These are phyloP conservation scores for Pseudogymnoascus sp. DNA, from an alignment of 2,329 filamentous ascomycete genomes.

Conservation along the genomic window DNA sequence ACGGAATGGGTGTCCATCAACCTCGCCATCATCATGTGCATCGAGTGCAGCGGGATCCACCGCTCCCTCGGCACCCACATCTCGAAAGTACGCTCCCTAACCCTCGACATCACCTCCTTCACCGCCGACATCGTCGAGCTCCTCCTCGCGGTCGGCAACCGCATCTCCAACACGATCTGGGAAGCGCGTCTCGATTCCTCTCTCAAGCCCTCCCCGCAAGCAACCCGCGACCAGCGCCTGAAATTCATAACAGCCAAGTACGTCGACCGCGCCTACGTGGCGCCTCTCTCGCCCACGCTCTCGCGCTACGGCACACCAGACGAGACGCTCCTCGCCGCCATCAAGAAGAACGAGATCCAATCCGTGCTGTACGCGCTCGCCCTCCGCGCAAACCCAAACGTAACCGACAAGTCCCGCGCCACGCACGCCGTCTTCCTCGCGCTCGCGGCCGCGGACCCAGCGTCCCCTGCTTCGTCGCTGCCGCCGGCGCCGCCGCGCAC, in stretches of 20 bases:
- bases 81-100: constrained; percentile 91
- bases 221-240: constrained; percentile 82
- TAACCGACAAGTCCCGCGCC: constrained; percentile 73
- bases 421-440: constrained; percentile 89
- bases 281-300: constrained; percentile 65
- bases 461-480: constrained; percentile 49
- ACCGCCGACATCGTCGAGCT: constrained; percentile 95
- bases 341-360: constrained; percentile 94
- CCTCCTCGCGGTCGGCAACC: constrained; percentile 82
- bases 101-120: constrained; percentile 91
- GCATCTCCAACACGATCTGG: constrained; percentile 94
- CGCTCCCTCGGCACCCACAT: constrained; percentile 94
- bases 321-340: constrained; percentile 80
- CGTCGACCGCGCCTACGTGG: constrained; percentile 72
- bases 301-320: constrained; percentile 73
- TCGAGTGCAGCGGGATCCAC: constrained; percentile 96
- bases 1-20: constrained; percentile 99
- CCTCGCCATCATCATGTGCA: constrained; percentile 89
- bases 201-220: constrained; percentile 65
- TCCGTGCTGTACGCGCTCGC: constrained; percentile 87
- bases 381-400: constrained; percentile 78
- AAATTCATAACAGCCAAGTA: constrained; percentile 95
- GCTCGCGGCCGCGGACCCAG: constrained; percentile 84
- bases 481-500: constrained; percentile 34
- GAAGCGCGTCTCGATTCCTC: constrained; percentile 72